phyloP scores from a whole-genome alignment of 2,329 filamentous ascomycete genomes.

The Cladophialophora carrionii region DNA sequence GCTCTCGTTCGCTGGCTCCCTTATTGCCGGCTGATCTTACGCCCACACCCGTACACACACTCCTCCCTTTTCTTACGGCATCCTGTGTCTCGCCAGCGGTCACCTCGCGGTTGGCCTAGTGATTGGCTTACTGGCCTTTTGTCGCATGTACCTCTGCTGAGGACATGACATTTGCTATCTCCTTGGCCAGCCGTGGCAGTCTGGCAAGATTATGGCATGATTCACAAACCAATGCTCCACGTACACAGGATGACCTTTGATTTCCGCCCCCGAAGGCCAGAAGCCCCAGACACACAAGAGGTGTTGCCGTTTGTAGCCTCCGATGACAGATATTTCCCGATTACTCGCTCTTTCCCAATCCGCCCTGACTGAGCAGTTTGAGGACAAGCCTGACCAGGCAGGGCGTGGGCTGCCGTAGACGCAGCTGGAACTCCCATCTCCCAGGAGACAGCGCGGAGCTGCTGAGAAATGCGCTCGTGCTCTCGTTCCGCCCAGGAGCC shows the following conservation, averaged over 20 bases:
- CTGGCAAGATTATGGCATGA: constrained; percentile 2
- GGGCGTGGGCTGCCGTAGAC: background rate
- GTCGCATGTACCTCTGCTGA: constrained; percentile 3
- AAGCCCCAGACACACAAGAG: background rate
- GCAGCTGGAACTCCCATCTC: constrained; percentile 3
- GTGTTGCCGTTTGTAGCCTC: background rate
- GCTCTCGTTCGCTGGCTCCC: constrained; percentile 13
- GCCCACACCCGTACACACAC: background rate
- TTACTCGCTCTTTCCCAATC: background rate
- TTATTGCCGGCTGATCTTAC: constrained; percentile 13
- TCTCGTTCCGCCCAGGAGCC: background rate
- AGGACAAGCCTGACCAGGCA: constrained; percentile 3
- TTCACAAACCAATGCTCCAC: background rate
- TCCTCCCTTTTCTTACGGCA: constrained; percentile 24
- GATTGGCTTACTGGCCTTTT: background rate
- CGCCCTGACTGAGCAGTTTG: background rate
- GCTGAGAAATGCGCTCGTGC: constrained; percentile 9
- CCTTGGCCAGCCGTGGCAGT: constrained; percentile 3
- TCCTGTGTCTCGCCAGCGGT: constrained; percentile 6
- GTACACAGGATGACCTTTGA: background rate
- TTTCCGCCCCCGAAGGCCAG: constrained; percentile 1
- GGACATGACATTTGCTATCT: background rate
- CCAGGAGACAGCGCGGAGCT: constrained; percentile 1
- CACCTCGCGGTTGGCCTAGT: background rate
- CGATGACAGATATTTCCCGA: background rate